Base-by-base conservation (phyloP, 257 asterid species). In the Parsonsia alboflavescens region DNA sequence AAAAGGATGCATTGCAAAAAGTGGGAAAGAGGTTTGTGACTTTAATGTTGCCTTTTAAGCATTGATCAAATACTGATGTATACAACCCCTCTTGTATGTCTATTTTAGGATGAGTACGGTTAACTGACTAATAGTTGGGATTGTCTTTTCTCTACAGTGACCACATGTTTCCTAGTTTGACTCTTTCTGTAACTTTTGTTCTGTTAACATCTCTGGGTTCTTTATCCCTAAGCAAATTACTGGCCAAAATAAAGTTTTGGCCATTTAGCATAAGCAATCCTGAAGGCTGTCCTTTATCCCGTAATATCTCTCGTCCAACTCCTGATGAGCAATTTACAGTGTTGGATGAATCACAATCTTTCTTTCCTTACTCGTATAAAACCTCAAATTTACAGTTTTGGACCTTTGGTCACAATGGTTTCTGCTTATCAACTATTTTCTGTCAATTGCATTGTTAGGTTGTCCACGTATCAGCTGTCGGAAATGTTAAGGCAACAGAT, bases 1-100 rank as follows among this genome's bases (percentile, higher is more conserved):
- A 58, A 95, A 86, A 70, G 99, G 99, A 49, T 88, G 99, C 92
- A 88, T 95, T 48, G 98, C 98, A 19, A 90, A 87, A 83, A 87
- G 86, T 24, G 87, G 90, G 71, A 84, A 88, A 80, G 98, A 92
- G 94, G 98, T 93, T 0, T 10, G 85, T 68, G 26, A 62, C 52
- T 41, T 42, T 17, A 22, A 10, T 41, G 24, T 61, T 52, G 0
- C 8, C 13, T 42, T 3, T 42, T 17, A 75, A 53, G 42, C 52
- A 15, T 58, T 19, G 44, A 19, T 50, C 24, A 17, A 41, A 19
- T 4, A 21, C 52, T 6, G 26, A 8, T 13, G 5, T 28, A 28
- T 53, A 17, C n/a, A 57, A 56, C 24, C n/a, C 28, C 28, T 3
- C 16, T 70, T 39, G 7, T 72, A 13, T 6, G 13, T 28, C 54